These are phyloP conservation scores for Chrysoporthe puriensis DNA, from an alignment of 2,329 filamentous ascomycete species.

Conservation along the genomic window DNA sequence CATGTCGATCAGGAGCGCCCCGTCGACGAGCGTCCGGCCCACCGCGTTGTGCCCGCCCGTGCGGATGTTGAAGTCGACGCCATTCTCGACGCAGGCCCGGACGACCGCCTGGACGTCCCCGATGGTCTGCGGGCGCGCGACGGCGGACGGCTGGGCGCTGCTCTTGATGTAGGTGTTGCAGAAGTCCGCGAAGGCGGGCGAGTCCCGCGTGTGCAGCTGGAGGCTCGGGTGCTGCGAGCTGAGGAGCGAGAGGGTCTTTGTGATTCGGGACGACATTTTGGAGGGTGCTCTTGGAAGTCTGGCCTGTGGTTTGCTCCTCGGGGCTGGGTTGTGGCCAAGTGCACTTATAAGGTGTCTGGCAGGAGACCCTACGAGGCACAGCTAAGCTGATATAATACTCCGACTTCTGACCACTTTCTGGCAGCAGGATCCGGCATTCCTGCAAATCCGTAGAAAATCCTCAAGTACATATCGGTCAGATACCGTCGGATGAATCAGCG, in stretches of 20 bases:
- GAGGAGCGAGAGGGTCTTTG: background rate
- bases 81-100: slow-evolving; percentile 1
- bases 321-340: background rate
- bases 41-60: slow-evolving; percentile 16
- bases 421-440: background rate
- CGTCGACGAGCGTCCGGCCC: slow-evolving; percentile 1
- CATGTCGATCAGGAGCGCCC: slow-evolving; percentile 14
- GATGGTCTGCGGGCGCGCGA: slow-evolving; percentile 10
- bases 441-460: background rate
- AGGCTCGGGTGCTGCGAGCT: background rate
- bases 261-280: background rate
- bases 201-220: background rate
- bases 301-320: background rate
- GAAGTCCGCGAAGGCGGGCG: background rate
- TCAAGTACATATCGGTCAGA: background rate
- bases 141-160: slow-evolving; percentile 6
- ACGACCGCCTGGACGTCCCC: slow-evolving; percentile 15
- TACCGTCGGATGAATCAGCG: background rate
- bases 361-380: background rate
- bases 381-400: background rate
- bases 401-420: background rate
- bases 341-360: background rate
- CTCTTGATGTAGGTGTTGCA: background rate
- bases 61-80: slow-evolving; percentile 16
- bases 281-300: background rate